These are phyloP conservation scores for Bruguiera sexangula DNA, from an alignment of 345 rosid genomes.

Conservation along the genomic window DNA sequence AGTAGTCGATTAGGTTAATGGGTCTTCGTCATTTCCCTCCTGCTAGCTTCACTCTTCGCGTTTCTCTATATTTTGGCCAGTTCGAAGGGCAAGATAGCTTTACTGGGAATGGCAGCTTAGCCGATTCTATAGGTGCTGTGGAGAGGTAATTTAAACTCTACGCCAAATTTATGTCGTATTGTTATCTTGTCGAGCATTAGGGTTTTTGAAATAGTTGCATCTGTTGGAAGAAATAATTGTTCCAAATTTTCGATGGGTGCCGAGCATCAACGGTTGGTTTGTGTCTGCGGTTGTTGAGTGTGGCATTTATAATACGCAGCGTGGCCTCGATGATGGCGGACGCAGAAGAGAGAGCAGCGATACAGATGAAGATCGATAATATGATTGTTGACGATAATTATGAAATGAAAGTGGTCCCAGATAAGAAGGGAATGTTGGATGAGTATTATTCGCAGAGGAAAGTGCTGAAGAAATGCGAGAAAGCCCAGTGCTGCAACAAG, in stretches of 20 bases:
- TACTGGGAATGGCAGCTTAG: constrained; percentile 61
- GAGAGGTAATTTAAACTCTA: constrained; percentile 49
- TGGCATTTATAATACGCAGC: constrained; percentile 30
- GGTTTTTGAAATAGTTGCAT: constrained; percentile 40
- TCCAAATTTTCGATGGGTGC: constrained; percentile 30
- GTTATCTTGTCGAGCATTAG: constrained; percentile 30
- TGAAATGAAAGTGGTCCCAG: background rate
- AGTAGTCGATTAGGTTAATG: constrained; percentile 55
- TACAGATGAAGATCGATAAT: constrained; percentile 26
- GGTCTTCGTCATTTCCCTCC: constrained; percentile 39
- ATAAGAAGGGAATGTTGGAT: constrained; percentile 16
- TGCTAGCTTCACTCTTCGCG: constrained; percentile 19
- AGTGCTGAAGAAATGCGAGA: background rate
- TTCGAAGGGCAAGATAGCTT: constrained; percentile 50
- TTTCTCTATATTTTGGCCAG: constrained; percentile 32
- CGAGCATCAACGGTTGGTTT: constrained; percentile 20
- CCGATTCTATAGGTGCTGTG: constrained; percentile 51
- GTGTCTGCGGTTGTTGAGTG: constrained; percentile 17
- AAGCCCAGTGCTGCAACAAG: constrained; percentile 20
- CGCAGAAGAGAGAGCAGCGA: constrained; percentile 24
- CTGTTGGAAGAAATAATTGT: constrained; percentile 23
- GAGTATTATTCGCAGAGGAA: constrained; percentile 14
- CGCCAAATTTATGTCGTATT: constrained; percentile 14
- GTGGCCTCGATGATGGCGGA: constrained; percentile 42
- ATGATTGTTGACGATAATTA: constrained; percentile 36